Evolutionary conservation across 176 grass and related monocot genomes (phyloP), one percentile per base, ranked within the genome.

Genomic region (Ensete ventricosum): DNA sequence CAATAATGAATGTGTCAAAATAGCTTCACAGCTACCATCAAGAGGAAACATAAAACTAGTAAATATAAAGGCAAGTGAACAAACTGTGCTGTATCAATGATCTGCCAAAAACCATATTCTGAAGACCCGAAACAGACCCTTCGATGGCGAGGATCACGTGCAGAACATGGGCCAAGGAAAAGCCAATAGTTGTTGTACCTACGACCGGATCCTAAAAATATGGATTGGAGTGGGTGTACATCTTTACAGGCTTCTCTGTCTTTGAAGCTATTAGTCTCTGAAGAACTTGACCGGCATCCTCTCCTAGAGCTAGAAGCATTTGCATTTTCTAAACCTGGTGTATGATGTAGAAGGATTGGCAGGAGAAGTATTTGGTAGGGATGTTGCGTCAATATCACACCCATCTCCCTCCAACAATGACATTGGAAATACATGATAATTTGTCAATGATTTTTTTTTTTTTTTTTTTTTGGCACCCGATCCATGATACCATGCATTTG

Each of bases 151-250:
- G 91, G 95, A 86, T 99, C 95, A 84, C 85, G 82, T 79, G 76
- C 75, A 52, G 67, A 81, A 79, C 91, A 99, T 55, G 84, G 91
- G 67, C 95, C 90, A 83, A 99, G 85, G 62, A 99, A 99, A 53
- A 94, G 95, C 90, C 90, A 99, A 66, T 94, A 99, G 73, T 86
- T 89, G 75, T 99, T 94, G 84, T 94, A 99, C 79, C 95, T 84
- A 55, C 91, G 84, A 65, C 94, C 95, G 29, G 88, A 99, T 72
- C 95, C 95, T 76, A 95, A 82, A 81, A 74, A 77, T 85, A 99
- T 80, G 74, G 79, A 77, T 82, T 99, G 91, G 76, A 88, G 79
- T 77, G 64, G 84, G 64, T 88, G 82, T 53, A 67, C 74, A 84
- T 19, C 48, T 17, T 62, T 69, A 59, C 68, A 55, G 55, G 55